Percentiles rank a stretch among this genome's conserved stretches.
phyloP scores from a whole-genome alignment of 192 early-diverging fungal species.

The Gaertneriomyces sp. region DNA sequence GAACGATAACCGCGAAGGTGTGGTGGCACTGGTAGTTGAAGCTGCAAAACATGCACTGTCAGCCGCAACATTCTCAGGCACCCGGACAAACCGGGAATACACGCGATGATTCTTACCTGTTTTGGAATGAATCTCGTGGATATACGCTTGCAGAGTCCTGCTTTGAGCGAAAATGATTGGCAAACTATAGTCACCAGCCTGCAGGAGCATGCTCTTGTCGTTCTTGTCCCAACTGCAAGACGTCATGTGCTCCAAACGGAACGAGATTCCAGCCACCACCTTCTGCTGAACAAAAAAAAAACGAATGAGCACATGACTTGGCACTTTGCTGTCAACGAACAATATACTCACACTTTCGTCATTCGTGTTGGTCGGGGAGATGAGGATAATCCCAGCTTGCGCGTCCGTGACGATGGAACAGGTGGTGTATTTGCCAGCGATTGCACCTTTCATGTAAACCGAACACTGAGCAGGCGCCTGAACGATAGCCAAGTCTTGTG shows the following conservation, averaged over 20 bases:
- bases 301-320: neutral
- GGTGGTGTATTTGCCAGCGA: neutral
- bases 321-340: neutral
- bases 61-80: too few relatives aligned
- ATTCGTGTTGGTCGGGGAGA: neutral
- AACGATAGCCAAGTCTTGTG: slow-evolving; percentile 1
- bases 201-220: slow-evolving; percentile 2
- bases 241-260: slow-evolving; percentile 10
- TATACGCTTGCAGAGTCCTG: slow-evolving; percentile 5
- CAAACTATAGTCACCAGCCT: slow-evolving; percentile 13
- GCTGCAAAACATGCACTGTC: too few relatives aligned
- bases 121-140: neutral
- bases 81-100: too few relatives aligned
- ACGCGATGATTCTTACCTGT: neutral
- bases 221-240: slow-evolving; percentile 1
- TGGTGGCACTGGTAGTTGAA: too few relatives aligned
- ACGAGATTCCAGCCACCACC: neutral
- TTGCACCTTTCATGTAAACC: neutral
- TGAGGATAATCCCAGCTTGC: neutral
- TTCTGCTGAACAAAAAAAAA: neutral
- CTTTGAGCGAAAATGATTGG: neutral
- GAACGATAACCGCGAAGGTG: too few relatives aligned
- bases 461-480: neutral
- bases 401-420: slow-evolving; percentile 4
- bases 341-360: neutral